A percentile compares a stretch with the other conserved stretches of the same genome.
These are phyloP conservation scores for Thelonectria blattea DNA, from an alignment of 2,329 filamentous ascomycete species.

Conservation along the genomic window DNA sequence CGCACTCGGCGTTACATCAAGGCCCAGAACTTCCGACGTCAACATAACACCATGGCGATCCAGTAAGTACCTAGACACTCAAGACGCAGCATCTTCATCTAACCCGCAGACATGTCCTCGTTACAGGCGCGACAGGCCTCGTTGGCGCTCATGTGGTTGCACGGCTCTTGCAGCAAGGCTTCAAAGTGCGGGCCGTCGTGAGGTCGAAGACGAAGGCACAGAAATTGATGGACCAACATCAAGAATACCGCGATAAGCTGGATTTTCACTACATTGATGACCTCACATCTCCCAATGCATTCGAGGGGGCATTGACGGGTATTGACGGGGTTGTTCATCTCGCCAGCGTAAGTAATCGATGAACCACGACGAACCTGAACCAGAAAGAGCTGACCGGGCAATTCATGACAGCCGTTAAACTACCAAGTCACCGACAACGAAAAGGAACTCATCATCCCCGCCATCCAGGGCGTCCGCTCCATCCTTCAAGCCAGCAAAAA, in stretches of 20 bases:
- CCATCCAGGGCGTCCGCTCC: slow-evolving; percentile 15
- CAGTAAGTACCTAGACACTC: not conserved
- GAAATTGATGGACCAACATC: not conserved
- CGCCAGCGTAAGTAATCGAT: slow-evolving; percentile 5
- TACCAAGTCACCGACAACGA: slow-evolving; percentile 21
- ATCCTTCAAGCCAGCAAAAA: slow-evolving; percentile 13
- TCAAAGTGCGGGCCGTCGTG: slow-evolving; percentile 17
- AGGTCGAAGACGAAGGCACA: slow-evolving; percentile 16
- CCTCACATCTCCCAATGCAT: slow-evolving; percentile 5
- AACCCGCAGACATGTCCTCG: slow-evolving; percentile 5
- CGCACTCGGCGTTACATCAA: no score
- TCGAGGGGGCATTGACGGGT: not conserved
- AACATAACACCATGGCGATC: slow-evolving; percentile 2
- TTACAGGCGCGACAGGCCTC: slow-evolving; percentile 18
- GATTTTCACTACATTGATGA: slow-evolving; percentile 20
- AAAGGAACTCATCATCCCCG: slow-evolving; percentile 17
- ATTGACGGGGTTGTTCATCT: slow-evolving; percentile 18
- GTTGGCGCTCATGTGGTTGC: slow-evolving; percentile 18
- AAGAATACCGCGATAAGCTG: not conserved
- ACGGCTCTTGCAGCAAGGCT: not conserved
- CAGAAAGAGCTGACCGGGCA: no score
- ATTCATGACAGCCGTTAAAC: slow-evolving; percentile 12
- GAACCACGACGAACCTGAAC: not conserved
- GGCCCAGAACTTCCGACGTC: not conserved
- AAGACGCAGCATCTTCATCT: not conserved